Evolutionary conservation across 495 filamentous ascomycete genomes (phyloP).

Genomic region (Oleoguttula mirabilis): DNA sequence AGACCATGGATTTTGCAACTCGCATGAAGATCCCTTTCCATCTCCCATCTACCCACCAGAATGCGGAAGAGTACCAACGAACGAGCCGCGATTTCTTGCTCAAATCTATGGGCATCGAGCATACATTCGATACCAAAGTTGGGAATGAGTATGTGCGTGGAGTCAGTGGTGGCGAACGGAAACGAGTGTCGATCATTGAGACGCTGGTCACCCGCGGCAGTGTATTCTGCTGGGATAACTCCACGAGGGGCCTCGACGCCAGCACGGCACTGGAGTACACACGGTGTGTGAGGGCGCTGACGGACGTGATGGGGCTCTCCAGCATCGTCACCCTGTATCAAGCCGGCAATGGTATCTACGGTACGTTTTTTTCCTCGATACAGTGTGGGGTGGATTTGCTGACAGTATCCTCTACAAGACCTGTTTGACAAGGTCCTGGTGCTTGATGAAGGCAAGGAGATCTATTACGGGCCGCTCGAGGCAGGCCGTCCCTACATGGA

Average conservation of each 20-base stretch:
- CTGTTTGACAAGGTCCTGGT: conserved; percentile 56
- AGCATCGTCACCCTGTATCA: conserved; percentile 58
- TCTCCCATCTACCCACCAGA: conserved; percentile 27
- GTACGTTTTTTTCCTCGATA: too few species aligned
- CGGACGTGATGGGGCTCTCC: conserved; percentile 49
- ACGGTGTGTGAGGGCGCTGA: conserved; percentile 47
- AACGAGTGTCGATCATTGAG: conserved; percentile 59
- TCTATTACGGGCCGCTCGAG: conserved; percentile 39
- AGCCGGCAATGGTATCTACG: conserved; percentile 53
- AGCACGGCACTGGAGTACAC: conserved; percentile 56
- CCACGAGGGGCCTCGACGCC: conserved; percentile 53
- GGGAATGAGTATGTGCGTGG: conserved; percentile 55
- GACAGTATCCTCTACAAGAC: too few species aligned
- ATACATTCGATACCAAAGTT: conserved; percentile 53
- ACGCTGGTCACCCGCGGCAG: conserved; percentile 53
- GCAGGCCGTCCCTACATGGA: conserved; percentile 29
- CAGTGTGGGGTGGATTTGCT: too few species aligned
- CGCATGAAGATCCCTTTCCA: conserved; percentile 50
- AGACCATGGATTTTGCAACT: conserved; percentile 60
- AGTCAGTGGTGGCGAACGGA: conserved; percentile 61
- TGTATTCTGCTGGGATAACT: conserved; percentile 59
- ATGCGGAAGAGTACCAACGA: conserved; percentile 44
- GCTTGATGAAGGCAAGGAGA: conserved; percentile 52
- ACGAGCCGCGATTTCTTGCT: conserved; percentile 59
- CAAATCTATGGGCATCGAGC: conserved; percentile 68